Percentiles rank a stretch among this genome's conserved stretches.
phyloP scores from a whole-genome alignment of 2,329 filamentous ascomycete genomes.

The Ceratocystis colombiana region DNA sequence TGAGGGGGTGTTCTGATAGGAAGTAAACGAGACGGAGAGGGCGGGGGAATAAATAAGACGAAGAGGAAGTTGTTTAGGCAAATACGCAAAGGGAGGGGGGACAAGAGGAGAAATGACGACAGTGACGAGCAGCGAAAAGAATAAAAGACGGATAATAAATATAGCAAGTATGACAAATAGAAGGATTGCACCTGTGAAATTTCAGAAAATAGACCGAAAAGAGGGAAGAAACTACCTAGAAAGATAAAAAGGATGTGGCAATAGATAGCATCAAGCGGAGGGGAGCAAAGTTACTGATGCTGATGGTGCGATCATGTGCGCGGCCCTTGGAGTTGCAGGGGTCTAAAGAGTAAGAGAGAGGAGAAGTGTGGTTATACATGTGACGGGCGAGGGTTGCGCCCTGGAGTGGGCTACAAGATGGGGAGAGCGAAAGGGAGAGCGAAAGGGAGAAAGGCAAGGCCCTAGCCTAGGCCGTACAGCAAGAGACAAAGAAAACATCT shows the following conservation, averaged over 20 bases:
- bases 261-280: background rate
- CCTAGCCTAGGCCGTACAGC: too few species aligned
- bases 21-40: background rate
- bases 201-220: background rate
- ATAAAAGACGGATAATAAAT: background rate
- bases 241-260: background rate
- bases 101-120: background rate
- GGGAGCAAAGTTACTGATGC: background rate
- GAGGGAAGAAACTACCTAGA: background rate
- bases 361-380: background rate
- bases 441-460: background rate
- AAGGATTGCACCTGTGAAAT: background rate
- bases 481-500: background rate
- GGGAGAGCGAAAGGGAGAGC: background rate
- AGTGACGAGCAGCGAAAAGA: background rate
- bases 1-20: background rate
- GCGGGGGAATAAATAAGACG: background rate
- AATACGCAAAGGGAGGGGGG: background rate
- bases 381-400: background rate
- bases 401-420: background rate
- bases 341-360: background rate
- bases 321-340: background rate
- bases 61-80: too few species aligned
- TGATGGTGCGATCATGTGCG: constrained; percentile 6
- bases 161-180: background rate